Evolutionary conservation across 2,329 filamentous ascomycete species (phyloP).

Genomic region (Xylaria sp.): DNA sequence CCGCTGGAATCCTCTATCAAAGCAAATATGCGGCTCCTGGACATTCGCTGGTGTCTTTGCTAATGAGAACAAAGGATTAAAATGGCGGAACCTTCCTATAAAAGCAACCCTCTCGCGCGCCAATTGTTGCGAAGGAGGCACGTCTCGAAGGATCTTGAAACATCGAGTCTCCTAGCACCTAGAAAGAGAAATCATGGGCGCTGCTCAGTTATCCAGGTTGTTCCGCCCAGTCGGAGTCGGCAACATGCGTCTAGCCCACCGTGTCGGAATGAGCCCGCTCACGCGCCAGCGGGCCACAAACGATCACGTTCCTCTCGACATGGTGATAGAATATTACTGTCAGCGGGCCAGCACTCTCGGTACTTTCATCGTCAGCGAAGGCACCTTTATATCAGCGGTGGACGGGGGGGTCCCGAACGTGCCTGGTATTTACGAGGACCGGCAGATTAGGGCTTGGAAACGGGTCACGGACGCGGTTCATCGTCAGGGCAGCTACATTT

Average conservation of each 20-base stretch:
- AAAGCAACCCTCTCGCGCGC: neutral
- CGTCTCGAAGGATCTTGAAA: neutral
- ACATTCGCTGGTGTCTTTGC: neutral
- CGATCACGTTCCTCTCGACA: constrained; percentile 46
- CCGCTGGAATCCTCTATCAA: neutral
- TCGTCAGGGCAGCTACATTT: constrained; percentile 62
- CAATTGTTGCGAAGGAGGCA: neutral
- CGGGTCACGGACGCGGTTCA: constrained; percentile 63
- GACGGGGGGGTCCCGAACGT: constrained; percentile 53
- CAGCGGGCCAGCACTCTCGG: constrained; percentile 51
- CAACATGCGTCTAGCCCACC: constrained; percentile 23
- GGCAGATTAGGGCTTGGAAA: constrained; percentile 60
- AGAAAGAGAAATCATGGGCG: neutral
- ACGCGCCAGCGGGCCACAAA: constrained; percentile 55
- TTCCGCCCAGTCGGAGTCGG: constrained; percentile 25
- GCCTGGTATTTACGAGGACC: constrained; percentile 59
- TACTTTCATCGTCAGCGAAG: constrained; percentile 59
- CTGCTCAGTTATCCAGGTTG: constrained; percentile 10
- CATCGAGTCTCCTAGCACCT: neutral
- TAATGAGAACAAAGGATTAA: neutral
- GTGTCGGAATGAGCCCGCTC: constrained; percentile 51
- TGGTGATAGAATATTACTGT: constrained; percentile 49
- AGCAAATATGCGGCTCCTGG: neutral
- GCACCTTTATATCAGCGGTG: constrained; percentile 54
- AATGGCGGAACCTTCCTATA: neutral